Evolutionary conservation across 2,329 filamentous ascomycete genomes (phyloP).

Genomic region (Venturiaceae sp.): DNA sequence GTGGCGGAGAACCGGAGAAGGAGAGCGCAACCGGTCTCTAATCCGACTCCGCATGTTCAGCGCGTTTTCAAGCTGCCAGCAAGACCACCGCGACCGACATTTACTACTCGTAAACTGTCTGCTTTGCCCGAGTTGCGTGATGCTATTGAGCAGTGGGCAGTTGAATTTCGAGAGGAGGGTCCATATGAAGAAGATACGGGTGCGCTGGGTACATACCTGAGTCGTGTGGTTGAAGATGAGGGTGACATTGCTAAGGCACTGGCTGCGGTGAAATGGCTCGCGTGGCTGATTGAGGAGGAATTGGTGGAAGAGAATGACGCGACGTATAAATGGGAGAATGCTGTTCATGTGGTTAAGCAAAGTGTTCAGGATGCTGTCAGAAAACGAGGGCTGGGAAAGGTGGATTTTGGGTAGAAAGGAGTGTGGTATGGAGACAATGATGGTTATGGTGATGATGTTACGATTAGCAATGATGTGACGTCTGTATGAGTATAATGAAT

Average conservation of each 20-base stretch:
- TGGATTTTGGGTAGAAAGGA: conserved; percentile 25
- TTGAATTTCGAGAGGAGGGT: conserved; percentile 59
- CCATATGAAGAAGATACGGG: conserved; percentile 72
- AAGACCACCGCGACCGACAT: conserved; percentile 45
- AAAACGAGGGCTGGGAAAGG: conserved; percentile 33
- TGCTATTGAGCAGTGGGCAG: conserved; percentile 68
- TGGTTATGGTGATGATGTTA: background rate
- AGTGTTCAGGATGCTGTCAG: conserved; percentile 32
- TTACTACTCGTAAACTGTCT: conserved; percentile 49
- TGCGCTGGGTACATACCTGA: conserved; percentile 64
- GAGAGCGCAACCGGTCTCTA: background rate
- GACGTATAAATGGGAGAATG: conserved; percentile 3
- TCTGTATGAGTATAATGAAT: too few relatives aligned
- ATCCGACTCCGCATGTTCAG: background rate
- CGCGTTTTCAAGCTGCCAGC: conserved; percentile 38
- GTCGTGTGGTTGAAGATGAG: conserved; percentile 64
- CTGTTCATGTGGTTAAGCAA: background rate
- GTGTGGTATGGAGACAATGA: background rate
- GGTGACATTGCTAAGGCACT: conserved; percentile 66
- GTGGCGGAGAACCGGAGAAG: conserved; percentile 14
- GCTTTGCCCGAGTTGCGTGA: conserved; percentile 55
- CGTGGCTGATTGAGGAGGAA: conserved; percentile 26
- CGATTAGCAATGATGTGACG: background rate
- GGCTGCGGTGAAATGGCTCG: conserved; percentile 57
- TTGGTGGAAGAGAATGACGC: conserved; percentile 11